Evolutionary conservation across 2,329 filamentous ascomycete genomes (phyloP).

Genomic region (Thielaviopsis euricoi): DNA sequence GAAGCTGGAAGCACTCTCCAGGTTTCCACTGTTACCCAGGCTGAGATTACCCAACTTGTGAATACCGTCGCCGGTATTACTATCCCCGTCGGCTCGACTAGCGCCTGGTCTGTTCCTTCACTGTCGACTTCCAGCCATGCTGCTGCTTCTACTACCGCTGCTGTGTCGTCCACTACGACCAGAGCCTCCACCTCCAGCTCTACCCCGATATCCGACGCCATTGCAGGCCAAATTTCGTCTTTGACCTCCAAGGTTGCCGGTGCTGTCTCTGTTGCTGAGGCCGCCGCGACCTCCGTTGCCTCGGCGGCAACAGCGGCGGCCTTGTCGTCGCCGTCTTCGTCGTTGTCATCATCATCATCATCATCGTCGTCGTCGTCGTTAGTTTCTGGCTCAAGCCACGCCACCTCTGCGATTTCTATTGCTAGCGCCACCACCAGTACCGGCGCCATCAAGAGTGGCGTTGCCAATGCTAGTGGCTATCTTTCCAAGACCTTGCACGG

Average conservation of each 20-base stretch:
- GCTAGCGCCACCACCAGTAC: neutral
- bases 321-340: no score
- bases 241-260: neutral
- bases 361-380: no score
- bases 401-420: neutral
- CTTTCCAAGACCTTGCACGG: neutral
- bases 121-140: neutral
- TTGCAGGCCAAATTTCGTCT: slow-evolving; percentile 6
- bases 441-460: neutral
- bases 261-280: neutral
- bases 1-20: slow-evolving; percentile 27
- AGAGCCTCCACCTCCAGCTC: slow-evolving; percentile 16
- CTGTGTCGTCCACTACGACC: neutral
- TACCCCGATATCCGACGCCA: slow-evolving; percentile 12
- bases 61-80: slow-evolving; percentile 23
- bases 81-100: slow-evolving; percentile 13
- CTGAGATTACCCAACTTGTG: slow-evolving; percentile 23
- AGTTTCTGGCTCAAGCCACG: no score
- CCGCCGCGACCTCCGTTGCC: neutral
- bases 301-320: no score
- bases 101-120: slow-evolving; percentile 1
- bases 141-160: neutral
- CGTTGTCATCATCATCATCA: no score
- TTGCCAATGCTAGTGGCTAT: neutral
- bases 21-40: slow-evolving; percentile 25